Conservation (phyloP, 305 asterid genomes). For the Petunia hybrid region DNA sequence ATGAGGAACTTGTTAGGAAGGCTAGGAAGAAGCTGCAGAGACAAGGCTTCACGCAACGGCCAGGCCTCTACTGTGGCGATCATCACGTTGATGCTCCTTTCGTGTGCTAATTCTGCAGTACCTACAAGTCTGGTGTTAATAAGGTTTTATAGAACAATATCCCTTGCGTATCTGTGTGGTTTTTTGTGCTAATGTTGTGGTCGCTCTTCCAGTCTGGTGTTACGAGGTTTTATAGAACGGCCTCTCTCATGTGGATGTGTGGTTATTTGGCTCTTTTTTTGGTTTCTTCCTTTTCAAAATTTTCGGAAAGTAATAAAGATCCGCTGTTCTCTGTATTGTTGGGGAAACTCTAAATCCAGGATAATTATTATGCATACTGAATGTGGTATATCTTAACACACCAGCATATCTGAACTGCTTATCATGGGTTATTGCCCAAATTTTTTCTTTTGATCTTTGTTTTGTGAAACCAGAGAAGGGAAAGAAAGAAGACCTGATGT, state of each 20-base stretch:
- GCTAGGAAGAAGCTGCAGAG: conserved; percentile 77
- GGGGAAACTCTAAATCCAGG: neutral
- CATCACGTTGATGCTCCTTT: conserved; percentile 77
- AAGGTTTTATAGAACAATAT: neutral
- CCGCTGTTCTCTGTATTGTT: neutral
- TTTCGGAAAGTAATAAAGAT: neutral
- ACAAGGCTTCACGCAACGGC: conserved; percentile 87
- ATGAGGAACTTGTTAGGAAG: conserved; percentile 71
- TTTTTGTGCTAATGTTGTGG: neutral
- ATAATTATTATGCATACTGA: neutral
- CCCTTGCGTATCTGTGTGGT: neutral
- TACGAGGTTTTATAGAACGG: neutral
- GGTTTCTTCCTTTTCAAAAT: too few relatives aligned
- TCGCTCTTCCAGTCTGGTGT: neutral
- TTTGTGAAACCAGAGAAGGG: too few relatives aligned
- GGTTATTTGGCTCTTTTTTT: neutral
- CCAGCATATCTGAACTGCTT: neutral
- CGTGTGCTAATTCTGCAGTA: conserved; percentile 55
- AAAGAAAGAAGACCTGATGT: too few relatives aligned
- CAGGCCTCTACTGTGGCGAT: conserved; percentile 89
- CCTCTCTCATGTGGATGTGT: neutral
- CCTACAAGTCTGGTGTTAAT: neutral
- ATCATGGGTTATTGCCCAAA: neutral
- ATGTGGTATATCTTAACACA: neutral
- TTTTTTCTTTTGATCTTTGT: too few relatives aligned